A percentile compares a stretch with the other conserved stretches of the same genome.
Evolutionary conservation across 176 grass and related monocot genomes (phyloP).

Genomic region (Oryza glumipatula): DNA sequence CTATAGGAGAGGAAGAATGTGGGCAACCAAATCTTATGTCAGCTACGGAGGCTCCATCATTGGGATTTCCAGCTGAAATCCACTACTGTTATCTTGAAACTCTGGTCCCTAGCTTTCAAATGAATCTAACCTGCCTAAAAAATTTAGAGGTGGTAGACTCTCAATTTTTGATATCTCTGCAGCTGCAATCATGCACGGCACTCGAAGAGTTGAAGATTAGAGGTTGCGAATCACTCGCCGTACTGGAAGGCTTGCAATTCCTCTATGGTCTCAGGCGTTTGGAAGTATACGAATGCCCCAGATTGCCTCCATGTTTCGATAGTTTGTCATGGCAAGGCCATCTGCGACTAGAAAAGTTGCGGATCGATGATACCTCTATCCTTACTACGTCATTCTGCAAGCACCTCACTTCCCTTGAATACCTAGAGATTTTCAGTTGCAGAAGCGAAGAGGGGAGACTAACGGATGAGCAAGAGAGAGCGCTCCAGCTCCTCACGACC

Average conservation of each 20-base stretch:
- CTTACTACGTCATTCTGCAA: slow-evolving; percentile 30
- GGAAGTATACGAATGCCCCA: accelerated
- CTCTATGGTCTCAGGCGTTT: neutral
- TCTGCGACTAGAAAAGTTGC: neutral
- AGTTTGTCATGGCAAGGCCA: neutral
- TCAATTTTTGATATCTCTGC: no score
- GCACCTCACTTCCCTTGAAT: slow-evolving; percentile 20
- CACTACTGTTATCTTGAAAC: neutral
- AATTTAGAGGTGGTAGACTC: no score
- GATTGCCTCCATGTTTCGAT: neutral
- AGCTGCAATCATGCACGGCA: neutral
- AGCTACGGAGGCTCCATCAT: neutral
- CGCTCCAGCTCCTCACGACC: slow-evolving; percentile 34
- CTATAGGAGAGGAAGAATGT: neutral
- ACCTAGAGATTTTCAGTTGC: accelerated
- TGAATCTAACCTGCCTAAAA: neutral
- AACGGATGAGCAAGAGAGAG: slow-evolving; percentile 33
- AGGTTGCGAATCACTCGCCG: no score
- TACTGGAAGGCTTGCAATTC: neutral
- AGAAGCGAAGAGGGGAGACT: neutral
- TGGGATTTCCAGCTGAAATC: neutral
- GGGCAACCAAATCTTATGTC: no score
- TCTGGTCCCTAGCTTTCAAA: neutral
- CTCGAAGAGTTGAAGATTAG: neutral
- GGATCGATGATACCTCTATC: neutral